A percentile compares a stretch with the other conserved stretches of the same genome.
phyloP scores from a whole-genome alignment of 2,329 filamentous ascomycete genomes.

The Fusarium brevicatenulatum region DNA sequence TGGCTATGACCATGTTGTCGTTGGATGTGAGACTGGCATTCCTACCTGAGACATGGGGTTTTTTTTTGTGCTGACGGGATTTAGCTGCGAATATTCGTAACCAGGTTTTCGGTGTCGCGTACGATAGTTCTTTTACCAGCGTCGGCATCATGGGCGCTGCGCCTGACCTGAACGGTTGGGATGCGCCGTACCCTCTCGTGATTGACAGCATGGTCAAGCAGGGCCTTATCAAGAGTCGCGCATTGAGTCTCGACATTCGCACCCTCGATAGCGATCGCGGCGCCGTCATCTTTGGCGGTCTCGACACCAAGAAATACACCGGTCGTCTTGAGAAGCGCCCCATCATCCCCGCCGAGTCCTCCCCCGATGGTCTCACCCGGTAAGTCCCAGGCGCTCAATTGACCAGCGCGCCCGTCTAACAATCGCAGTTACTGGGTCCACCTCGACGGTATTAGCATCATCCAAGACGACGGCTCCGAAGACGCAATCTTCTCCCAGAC shows the following conservation, averaged over 20 bases:
- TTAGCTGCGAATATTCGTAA: conserved; percentile 47
- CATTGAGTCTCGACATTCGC: conserved; percentile 50
- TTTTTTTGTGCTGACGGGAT: conserved; percentile 2
- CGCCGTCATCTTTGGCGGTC: conserved; percentile 63
- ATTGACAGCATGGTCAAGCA: conserved; percentile 50
- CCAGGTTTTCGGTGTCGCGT: conserved; percentile 52
- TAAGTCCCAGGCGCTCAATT: neutral
- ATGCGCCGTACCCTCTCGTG: conserved; percentile 48
- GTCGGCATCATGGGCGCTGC: conserved; percentile 51
- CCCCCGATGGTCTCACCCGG: conserved; percentile 49
- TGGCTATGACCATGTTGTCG: conserved; percentile 47
- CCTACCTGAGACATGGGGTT: neutral
- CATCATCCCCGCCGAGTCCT: conserved; percentile 58
- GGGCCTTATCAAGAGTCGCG: conserved; percentile 51
- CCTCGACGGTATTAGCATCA: conserved; percentile 51
- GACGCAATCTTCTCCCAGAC: conserved; percentile 56
- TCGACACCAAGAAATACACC: conserved; percentile 65
- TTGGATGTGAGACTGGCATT: conserved; percentile 46
- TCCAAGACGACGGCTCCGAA: conserved; percentile 49
- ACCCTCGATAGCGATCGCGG: conserved; percentile 46
- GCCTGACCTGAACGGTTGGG: conserved; percentile 49
- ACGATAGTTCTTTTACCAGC: conserved; percentile 43
- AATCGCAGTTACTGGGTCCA: conserved; percentile 54
- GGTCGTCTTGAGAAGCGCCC: conserved; percentile 66
- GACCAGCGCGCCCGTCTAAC: neutral